These are phyloP conservation scores for Boletus sp. DNA, from an alignment of 768 basidiomycete genomes.

Conservation along the genomic window DNA sequence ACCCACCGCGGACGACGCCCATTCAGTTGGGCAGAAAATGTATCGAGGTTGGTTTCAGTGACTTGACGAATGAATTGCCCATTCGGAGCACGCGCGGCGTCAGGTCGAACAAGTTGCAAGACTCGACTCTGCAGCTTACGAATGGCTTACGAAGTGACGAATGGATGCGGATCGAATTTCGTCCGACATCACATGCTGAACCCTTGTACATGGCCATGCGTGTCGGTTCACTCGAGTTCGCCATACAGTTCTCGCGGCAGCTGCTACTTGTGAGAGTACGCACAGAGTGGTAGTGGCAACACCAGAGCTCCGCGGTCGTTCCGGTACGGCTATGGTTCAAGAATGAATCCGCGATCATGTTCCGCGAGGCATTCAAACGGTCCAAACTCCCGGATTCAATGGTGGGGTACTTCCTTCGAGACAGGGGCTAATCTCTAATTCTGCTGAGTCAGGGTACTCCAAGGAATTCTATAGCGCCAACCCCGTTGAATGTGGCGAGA, in stretches of 20 bases:
- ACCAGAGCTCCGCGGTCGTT: not conserved
- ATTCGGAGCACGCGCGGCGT: not conserved
- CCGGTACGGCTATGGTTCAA: not conserved
- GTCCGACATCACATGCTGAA: too few species aligned
- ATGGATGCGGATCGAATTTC: not conserved
- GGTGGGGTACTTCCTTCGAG: not conserved
- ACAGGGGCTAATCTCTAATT: conserved; percentile 1
- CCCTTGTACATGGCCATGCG: not conserved
- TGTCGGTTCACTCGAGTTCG: not conserved
- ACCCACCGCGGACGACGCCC: too few species aligned
- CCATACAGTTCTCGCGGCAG: not conserved
- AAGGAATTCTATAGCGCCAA: not conserved
- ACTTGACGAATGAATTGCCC: not conserved
- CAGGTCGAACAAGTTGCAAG: not conserved
- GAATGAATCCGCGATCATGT: conserved; percentile 1
- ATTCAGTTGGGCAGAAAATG: not conserved
- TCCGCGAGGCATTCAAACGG: not conserved
- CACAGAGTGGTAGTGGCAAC: not conserved
- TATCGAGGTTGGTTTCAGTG: not conserved
- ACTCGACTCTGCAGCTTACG: not conserved
- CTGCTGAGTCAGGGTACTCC: not conserved
- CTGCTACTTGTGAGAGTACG: not conserved
- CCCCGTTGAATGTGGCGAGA: not conserved
- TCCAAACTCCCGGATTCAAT: not conserved
- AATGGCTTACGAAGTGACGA: not conserved